A percentile compares a stretch with the other conserved stretches of the same genome.
These are phyloP conservation scores for Erodium maritimum DNA, from an alignment of 345 rosid genomes.

Conservation along the genomic window DNA sequence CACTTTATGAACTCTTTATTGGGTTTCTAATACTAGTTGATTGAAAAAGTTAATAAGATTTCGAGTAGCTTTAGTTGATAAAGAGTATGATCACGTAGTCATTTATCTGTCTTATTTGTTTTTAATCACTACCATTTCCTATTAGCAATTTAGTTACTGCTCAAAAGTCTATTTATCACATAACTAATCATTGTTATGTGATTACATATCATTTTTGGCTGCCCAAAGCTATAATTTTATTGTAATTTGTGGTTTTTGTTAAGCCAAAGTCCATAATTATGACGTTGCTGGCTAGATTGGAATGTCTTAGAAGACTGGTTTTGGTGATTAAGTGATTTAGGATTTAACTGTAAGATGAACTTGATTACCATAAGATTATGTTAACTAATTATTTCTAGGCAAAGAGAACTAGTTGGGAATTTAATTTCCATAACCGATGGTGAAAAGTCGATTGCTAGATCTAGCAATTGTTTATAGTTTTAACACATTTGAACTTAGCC, in stretches of 20 bases:
- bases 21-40: slow-evolving; percentile 6
- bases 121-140: neutral
- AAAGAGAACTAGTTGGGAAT: neutral
- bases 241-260: neutral
- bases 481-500: too few species aligned
- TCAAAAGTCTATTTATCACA: neutral
- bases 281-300: too few species aligned
- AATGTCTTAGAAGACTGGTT: too few species aligned
- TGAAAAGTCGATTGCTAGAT: neutral
- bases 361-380: neutral
- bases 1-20: slow-evolving; percentile 20
- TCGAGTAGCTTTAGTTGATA: slow-evolving; percentile 21
- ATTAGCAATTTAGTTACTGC: neutral
- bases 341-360: too few species aligned
- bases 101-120: neutral
- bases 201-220: neutral
- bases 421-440: slow-evolving; percentile 1
- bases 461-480: neutral
- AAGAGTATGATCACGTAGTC: slow-evolving; percentile 14
- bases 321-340: too few species aligned
- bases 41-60: slow-evolving; percentile 10
- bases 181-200: neutral
- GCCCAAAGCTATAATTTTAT: neutral
- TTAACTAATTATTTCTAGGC: too few species aligned
- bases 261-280: too few species aligned